Evolutionary conservation across 2,329 filamentous ascomycete species (phyloP), one percentile per base, ranked within the genome.

Genomic region (Boeremia exigua): DNA sequence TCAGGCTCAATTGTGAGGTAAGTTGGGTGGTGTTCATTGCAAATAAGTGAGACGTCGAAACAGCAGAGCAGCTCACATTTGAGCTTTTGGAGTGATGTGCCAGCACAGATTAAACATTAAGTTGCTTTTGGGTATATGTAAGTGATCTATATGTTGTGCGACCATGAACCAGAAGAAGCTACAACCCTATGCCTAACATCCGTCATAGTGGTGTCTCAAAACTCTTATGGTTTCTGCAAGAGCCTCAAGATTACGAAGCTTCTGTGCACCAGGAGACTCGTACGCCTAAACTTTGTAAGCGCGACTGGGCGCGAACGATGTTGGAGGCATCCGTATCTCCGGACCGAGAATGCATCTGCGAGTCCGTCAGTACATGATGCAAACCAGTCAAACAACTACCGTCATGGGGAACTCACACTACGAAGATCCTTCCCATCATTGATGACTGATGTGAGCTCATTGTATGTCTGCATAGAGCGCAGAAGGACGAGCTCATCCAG

Each of bases 241-340:
- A 23, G 19, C 19, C 19, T 23, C 19, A 23, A 5, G 2, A 4
- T 46, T 37, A 52, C 15, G 9, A 6, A 4, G 27, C 45, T 37
- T 68, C 60, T 11, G 66, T 68, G 37, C 53, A 59, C 67, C 67
- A 70, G 23, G 52, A 52, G 9, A 65, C 65, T 33, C 50, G 50
- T 8, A 68, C 54, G 8, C 66, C 61, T 17, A 66, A 37, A 3
- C 29, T 40, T 29, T 58, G 56, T 10, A 70, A 36, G 11, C 44
- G 42, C 6, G 27, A 38, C 29, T 60, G 64, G 29, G 56, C 54
- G 9, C 28, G 38, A 11, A 27, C 33, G 10, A 67, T 17, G 11
- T 62, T 56, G 6, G 29, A 23, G 10, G 46, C 39, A 32, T 59
- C 49, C 4, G 44, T 37, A 5, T 56, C 57, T 12, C 47, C 27